Conservation (phyloP, 352 stramenopile genomes). For the Globisporangium alternatum region DNA sequence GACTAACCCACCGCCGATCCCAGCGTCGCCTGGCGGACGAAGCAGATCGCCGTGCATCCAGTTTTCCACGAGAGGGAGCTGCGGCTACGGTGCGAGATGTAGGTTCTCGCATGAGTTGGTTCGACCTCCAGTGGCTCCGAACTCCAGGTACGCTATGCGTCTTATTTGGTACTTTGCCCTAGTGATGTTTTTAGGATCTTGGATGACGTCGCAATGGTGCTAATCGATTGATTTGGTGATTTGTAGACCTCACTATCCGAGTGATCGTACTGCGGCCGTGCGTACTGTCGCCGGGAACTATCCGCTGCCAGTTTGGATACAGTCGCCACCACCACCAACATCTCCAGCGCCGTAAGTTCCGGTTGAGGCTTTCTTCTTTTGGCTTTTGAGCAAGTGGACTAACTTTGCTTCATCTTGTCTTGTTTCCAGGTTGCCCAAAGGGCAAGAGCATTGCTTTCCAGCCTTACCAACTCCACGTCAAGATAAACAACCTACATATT, state of each 20-base stretch:
- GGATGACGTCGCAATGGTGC: background rate
- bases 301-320: constrained; percentile 9
- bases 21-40: background rate
- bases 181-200: background rate
- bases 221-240: background rate
- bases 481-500: background rate
- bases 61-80: constrained; percentile 40
- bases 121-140: background rate
- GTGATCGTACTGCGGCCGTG: background rate
- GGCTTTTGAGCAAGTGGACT: background rate
- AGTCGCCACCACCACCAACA: constrained; percentile 5
- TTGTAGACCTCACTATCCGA: background rate
- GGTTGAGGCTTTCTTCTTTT: background rate
- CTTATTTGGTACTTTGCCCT: background rate
- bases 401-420: background rate
- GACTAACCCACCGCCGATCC: background rate
- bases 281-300: background rate
- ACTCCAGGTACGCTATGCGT: background rate
- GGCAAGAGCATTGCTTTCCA: background rate
- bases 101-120: constrained; percentile 50
- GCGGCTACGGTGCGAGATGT: constrained; percentile 50
- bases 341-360: background rate
- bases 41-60: constrained; percentile 29
- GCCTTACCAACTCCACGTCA: constrained; percentile 1
- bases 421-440: background rate